Conservation (phyloP, 306 rosid genomes). For the Urtica urens region DNA sequence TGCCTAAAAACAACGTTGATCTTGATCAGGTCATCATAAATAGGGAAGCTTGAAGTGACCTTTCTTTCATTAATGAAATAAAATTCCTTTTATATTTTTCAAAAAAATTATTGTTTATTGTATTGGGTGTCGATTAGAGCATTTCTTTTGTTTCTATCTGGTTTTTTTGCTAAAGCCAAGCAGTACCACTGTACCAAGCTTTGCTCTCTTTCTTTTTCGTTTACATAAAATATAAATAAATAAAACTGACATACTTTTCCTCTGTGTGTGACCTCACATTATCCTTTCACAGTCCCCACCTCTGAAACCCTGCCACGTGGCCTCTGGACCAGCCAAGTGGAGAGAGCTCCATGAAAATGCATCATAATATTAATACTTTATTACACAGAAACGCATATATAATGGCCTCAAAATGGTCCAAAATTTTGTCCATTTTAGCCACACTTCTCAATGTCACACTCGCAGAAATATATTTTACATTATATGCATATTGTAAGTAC, state of each 20-base stretch:
- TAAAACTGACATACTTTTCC: constrained; percentile 24
- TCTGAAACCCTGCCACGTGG: constrained; percentile 11
- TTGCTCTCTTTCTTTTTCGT: too few relatives aligned
- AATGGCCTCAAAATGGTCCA: not conserved
- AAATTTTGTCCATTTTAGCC: not conserved
- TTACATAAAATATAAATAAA: not conserved
- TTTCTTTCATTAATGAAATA: constrained; percentile 16
- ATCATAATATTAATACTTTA: not conserved
- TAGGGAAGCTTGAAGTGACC: constrained; percentile 21
- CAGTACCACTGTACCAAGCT: constrained; percentile 2
- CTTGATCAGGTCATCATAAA: constrained; percentile 10
- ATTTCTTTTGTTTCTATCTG: constrained; percentile 11
- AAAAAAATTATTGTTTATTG: constrained; percentile 16
- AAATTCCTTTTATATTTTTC: not conserved
- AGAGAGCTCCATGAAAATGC: not conserved
- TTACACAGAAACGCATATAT: not conserved
- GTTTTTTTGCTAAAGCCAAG: not conserved
- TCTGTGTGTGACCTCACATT: constrained; percentile 16
- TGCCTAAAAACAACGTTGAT: not conserved
- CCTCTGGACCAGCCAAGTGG: not conserved
- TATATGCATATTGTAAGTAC: constrained; percentile 6
- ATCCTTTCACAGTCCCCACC: constrained; percentile 13
- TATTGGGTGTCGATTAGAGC: constrained; percentile 27
- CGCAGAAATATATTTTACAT: too few relatives aligned
- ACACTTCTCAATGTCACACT: not conserved